Percentiles rank a stretch among this genome's conserved stretches.
Evolutionary conservation across 1,284 basidiomycete species (phyloP).

Genomic region (Mycena citricolor): DNA sequence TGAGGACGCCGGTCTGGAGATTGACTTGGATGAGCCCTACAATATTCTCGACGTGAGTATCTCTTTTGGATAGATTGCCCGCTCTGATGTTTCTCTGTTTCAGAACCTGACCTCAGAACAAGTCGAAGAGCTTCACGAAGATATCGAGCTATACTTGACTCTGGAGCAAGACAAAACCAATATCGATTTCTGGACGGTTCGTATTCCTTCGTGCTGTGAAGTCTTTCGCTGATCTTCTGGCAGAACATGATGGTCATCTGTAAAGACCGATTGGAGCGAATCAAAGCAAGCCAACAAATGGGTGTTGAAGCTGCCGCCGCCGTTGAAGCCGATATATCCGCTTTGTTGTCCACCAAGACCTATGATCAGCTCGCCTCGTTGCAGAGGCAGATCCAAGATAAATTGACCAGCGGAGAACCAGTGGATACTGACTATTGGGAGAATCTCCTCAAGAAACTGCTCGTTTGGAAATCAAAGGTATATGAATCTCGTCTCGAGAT

Average conservation of each 20-base stretch:
- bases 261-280: conserved; percentile 85
- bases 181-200: conserved; percentile 95
- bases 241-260: conserved; percentile 97
- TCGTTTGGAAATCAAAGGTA: conserved; percentile 98
- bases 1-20: conserved; percentile 89
- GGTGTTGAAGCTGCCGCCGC: conserved; percentile 67
- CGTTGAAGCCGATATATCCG: conserved; percentile 79
- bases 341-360: conserved; percentile 75
- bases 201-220: conserved; percentile 29
- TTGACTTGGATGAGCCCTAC: conserved; percentile 98
- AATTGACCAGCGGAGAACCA: conserved; percentile 89
- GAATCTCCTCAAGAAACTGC: conserved; percentile 81
- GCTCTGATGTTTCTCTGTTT: conserved; percentile 24
- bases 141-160: conserved; percentile 90
- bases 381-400: conserved; percentile 85
- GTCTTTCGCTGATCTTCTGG: conserved; percentile 15
- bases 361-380: conserved; percentile 82
- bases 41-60: conserved; percentile 86
- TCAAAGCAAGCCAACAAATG: conserved; percentile 59
- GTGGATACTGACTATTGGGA: conserved; percentile 99
- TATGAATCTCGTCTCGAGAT: background rate
- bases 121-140: conserved; percentile 90
- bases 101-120: conserved; percentile 87
- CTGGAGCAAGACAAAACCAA: conserved; percentile 86
- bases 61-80: background rate